Conservation (phyloP, 345 rosid genomes). For the Erodium maritimum region DNA sequence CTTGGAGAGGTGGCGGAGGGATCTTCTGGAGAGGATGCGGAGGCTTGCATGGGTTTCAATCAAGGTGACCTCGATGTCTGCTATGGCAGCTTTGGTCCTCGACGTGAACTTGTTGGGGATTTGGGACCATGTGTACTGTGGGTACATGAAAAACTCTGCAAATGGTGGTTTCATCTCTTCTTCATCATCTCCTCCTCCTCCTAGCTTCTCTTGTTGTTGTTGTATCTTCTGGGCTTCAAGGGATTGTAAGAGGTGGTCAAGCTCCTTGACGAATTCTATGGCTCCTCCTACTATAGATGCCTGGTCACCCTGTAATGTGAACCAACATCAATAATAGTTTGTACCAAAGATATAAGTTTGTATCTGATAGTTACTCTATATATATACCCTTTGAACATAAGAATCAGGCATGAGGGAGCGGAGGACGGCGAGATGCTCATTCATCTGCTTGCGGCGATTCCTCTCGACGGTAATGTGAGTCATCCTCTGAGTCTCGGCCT, state of each 20-base stretch:
- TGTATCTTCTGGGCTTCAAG: constrained; percentile 47
- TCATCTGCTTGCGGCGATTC: constrained; percentile 82
- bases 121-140: constrained; percentile 36
- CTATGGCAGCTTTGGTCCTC: constrained; percentile 23
- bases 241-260: constrained; percentile 43
- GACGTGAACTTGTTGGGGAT: constrained; percentile 27
- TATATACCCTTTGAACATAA: constrained; percentile 67
- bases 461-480: constrained; percentile 90
- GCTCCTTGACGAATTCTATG: constrained; percentile 63
- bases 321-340: too few species aligned
- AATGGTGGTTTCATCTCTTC: constrained; percentile 16
- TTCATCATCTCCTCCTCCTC: neutral
- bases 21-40: constrained; percentile 40
- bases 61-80: constrained; percentile 56
- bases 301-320: constrained; percentile 82
- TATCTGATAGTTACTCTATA: too few species aligned
- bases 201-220: constrained; percentile 1
- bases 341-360: too few species aligned
- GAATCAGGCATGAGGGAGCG: constrained; percentile 83
- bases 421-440: constrained; percentile 65
- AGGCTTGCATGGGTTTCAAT: constrained; percentile 65
- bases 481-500: constrained; percentile 82
- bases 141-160: constrained; percentile 32
- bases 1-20: constrained; percentile 33
- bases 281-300: constrained; percentile 79